A percentile compares a stretch with the other conserved stretches of the same genome.
Evolutionary conservation across 1,284 basidiomycete genomes (phyloP).

Genomic region (Marasmius tenuissimus): DNA sequence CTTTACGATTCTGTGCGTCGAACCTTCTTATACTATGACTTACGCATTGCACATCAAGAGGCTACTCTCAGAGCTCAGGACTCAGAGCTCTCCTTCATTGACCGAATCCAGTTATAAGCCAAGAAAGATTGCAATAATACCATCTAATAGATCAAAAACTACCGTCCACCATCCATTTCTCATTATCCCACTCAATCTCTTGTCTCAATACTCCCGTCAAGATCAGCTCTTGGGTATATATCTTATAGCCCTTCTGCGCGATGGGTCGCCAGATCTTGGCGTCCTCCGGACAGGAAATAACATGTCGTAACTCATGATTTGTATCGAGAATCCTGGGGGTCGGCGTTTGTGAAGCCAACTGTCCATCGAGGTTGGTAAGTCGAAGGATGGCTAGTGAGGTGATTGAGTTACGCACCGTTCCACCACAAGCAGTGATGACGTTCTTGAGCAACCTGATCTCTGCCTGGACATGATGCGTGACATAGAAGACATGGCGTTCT

Average conservation of each 20-base stretch:
- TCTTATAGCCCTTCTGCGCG: constrained; percentile 39
- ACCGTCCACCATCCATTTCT: constrained; percentile 28
- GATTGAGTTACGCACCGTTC: constrained; percentile 49
- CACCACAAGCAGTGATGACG: constrained; percentile 66
- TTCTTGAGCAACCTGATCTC: constrained; percentile 61
- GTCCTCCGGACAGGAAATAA: constrained; percentile 67
- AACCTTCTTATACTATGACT: no score
- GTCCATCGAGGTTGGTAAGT: not conserved
- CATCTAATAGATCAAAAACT: constrained; percentile 13
- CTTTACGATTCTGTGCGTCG: no score
- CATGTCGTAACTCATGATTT: constrained; percentile 44
- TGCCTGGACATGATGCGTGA: constrained; percentile 61
- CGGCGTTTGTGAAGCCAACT: constrained; percentile 51
- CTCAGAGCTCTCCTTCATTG: no score
- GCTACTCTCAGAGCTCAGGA: no score
- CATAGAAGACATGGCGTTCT: constrained; percentile 65
- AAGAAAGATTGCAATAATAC: no score
- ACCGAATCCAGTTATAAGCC: no score
- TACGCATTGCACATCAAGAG: no score
- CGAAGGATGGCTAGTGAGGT: not conserved
- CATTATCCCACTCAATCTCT: constrained; percentile 60
- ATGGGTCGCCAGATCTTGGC: constrained; percentile 61
- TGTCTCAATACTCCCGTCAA: constrained; percentile 64
- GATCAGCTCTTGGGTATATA: constrained; percentile 71
- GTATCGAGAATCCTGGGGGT: constrained; percentile 55